Evolutionary conservation across 176 grass and related monocot species (phyloP), one percentile per base, ranked within the genome.

Genomic region (Chloris gayana): DNA sequence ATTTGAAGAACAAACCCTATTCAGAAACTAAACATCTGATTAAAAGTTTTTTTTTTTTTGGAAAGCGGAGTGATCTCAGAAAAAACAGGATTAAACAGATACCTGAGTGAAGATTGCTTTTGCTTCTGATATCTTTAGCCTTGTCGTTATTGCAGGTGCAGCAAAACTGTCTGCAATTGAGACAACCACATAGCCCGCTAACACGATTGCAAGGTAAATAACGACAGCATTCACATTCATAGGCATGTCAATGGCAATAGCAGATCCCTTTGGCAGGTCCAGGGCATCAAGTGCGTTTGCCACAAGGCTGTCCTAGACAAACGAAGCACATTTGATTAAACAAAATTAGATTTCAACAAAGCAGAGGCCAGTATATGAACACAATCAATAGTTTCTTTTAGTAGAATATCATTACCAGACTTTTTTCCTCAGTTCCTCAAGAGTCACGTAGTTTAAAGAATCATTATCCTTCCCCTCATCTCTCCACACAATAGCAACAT

Each of bases 101-200:
- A 98, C 95, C 90, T 98, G 95, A 37, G 95, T 98, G 81, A 98
- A 98, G 91, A 95, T 98, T 78, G 92, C 90, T 82, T 91, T 98
- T 69, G 95, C 59, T 86, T 93, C 89, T 61, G 95, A 94, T 82
- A 98, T 93, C 53, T 89, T 91, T 29, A 98, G 82, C 83, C 95
- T 86, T 6, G 69, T 88, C 1, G 78, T 69, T 91, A 98, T 98
- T 77, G 93, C 95, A 71, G 88, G 83, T 37, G 95, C 83, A 68
- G 88, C 95, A 95, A 98, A 98, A 84, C 95, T 98, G 78, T 98
- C 92, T 47, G 95, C 95, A 89, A 98, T 95, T 8, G 95, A 98
- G 22, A 98, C 92, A 69, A 98, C 95, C 68, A 93, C 82, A 42
- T 89, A 88, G 18, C 95, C 95, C 1, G 95, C 92, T 70, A 95